phyloP scores from a whole-genome alignment of 2,329 filamentous ascomycete genomes.

The Colletotrichum acutatum region DNA sequence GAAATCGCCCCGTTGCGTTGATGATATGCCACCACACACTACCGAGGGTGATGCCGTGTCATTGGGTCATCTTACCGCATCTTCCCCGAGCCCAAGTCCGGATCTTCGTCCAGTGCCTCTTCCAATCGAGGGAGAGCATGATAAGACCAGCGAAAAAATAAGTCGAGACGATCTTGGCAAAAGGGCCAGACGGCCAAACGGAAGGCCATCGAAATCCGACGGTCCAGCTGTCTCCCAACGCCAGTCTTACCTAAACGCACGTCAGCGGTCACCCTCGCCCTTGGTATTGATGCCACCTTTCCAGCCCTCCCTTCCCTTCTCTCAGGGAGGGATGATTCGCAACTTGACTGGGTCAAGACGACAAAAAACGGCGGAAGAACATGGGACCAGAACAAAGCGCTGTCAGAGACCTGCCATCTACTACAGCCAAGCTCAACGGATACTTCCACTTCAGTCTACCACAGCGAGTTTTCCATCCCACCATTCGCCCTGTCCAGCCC shows the following conservation, averaged over 20 bases:
- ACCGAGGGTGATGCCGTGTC: not conserved
- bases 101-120: not conserved
- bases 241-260: not conserved
- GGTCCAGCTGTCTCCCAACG: not conserved
- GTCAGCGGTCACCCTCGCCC: not conserved
- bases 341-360: constrained; percentile 1
- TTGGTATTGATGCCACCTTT: not conserved
- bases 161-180: constrained; percentile 18
- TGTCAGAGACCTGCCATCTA: constrained; percentile 17
- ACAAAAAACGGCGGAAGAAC: not conserved
- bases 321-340: not conserved
- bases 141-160: not conserved
- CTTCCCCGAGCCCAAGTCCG: constrained; percentile 3
- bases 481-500: not conserved
- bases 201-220: constrained; percentile 12
- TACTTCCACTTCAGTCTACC: constrained; percentile 22
- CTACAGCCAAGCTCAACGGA: not conserved
- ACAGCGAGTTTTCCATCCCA: constrained; percentile 19
- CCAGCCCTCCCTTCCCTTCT: not conserved
- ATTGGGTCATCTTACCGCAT: constrained; percentile 4
- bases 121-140: not conserved
- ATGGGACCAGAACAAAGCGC: constrained; percentile 11
- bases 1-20: not conserved
- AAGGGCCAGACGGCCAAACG: not conserved
- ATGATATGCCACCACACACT: not conserved